phyloP scores from a whole-genome alignment of 148 eudicot genomes.

The Vaccinium myrtillus region DNA sequence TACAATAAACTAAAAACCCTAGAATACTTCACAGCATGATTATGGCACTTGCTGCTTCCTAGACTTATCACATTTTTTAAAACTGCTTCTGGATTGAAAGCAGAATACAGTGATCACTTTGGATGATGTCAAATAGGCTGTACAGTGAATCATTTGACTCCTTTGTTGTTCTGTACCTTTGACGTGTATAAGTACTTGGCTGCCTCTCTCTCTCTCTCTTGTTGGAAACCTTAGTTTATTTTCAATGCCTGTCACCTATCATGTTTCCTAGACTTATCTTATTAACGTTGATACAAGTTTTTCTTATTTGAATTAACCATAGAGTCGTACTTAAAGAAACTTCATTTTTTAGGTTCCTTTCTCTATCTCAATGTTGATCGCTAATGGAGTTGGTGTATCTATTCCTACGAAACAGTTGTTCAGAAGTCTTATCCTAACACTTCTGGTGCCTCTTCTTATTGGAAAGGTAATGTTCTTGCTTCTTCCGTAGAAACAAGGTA shows the following conservation, averaged over 20 bases:
- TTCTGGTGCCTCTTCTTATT: slow-evolving; percentile 74
- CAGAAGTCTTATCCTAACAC: slow-evolving; percentile 67
- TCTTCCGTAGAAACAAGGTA: not conserved
- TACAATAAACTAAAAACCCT: too few species aligned
- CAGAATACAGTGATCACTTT: not conserved
- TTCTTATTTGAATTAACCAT: not conserved
- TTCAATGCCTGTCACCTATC: not conserved
- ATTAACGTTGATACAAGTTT: not conserved
- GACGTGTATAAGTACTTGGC: not conserved
- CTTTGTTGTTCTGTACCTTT: not conserved
- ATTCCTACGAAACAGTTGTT: slow-evolving; percentile 69
- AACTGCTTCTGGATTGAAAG: not conserved
- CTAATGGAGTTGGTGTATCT: slow-evolving; percentile 85
- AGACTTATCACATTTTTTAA: too few species aligned
- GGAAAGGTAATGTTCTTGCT: slow-evolving; percentile 63
- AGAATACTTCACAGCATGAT: too few species aligned
- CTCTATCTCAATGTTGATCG: slow-evolving; percentile 69
- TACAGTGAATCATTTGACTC: not conserved
- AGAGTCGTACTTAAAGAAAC: not conserved
- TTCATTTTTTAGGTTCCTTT: slow-evolving; percentile 60
- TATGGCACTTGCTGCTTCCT: not conserved
- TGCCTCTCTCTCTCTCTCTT: not conserved
- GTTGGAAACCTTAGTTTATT: not conserved
- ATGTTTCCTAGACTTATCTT: not conserved
- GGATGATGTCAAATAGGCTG: not conserved